Evolutionary conservation across 371 early-diverging fungal genomes (phyloP), one percentile per base, ranked within the genome.

Genomic region (Circinella minor): DNA sequence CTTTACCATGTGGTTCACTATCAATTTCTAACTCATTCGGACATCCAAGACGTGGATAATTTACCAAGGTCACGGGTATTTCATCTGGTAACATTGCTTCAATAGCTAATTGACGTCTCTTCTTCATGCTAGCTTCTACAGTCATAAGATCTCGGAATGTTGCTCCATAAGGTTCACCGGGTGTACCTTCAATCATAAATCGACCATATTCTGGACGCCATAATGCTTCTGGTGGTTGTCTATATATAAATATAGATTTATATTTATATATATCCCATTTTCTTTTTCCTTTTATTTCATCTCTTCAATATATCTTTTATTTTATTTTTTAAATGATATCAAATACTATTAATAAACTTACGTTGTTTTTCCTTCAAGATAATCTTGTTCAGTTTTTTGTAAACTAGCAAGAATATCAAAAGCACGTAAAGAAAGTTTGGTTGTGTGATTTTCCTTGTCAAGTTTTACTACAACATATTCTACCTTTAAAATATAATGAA

Each of bases 141-240:
- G 75, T 83, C 43, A 93, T 75, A 36, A 98, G 82, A 76, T 95
- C 96, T 36, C 89, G 78, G 55, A 97, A 84, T 15, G 93, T 89
- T 10, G 92, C 88, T 61, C 94, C 95, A 81, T 97, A 99, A 6
- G 99, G 99, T 8, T 79, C 74, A 5, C 96, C 97, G 4, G 99
- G 99, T 3, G 97, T 70, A 39, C 65, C 61, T 78, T 98, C 99
- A 67, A 98, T 82, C 98, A 98, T 98, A 83, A 91, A 98, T 54
- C 95, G 87, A 14, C 95, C 98, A 79, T 95, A 99, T 77, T 99
- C 99, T 39, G 98, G 98, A 72, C 95, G 86, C 98, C 98, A 99
- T 36, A 91, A 81, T 13, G 93, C 89, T 73, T 86, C 83, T n/a
- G 88, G 84, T 47, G 62, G 70, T 20, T 68, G 34, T n/a, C 55